Base-by-base conservation (phyloP, 148 eudicot genomes). In the Rhododendron ferrugineum region DNA sequence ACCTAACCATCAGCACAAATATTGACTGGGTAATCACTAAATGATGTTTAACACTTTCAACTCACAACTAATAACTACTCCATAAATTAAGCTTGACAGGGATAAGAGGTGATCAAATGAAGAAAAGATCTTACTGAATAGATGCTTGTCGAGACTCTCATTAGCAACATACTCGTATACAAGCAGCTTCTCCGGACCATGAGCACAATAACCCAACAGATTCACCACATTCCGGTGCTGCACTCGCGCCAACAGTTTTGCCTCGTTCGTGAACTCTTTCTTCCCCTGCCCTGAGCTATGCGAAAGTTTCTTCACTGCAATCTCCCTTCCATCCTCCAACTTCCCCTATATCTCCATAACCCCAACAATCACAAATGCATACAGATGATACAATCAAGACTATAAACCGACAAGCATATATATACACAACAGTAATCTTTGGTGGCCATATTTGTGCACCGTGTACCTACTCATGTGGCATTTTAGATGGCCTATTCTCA, bases 141-240 rank as follows among this genome's bases (percentile, higher is more conserved):
- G 92, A 88, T 92, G 87, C 91, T 95, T 96, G 93, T 96, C 99
- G 23, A 96, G 93, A 91, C 99, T 95, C 91, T 96, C 96, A 85
- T 94, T 88, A 14, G 68, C 87, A n/a, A 96, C 92, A 76, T 93
- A 94, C 88, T 96, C 99, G 44, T 96, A 96, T 34, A 96, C 99
- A 68, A 96, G 97, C 58, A 96, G 93, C 90, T 93, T 96, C 46
- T 95, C 93, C 2, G 79, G 93, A 46, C 92, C 95, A 30, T 91
- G 94, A 26, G 89, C 87, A 86, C 98, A 96, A 84, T 95, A 96
- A 2, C 99, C 99, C 88, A 93, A 87, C 88, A 96, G 91, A 87
- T 90, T 95, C 79, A 96, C 99, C 85, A 96, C 98, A 92, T 96
- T 94, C 16, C 97, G 91, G 78, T 96, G 99, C 85, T 96, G 99